A percentile compares a stretch with the other conserved stretches of the same genome.
Conservation (phyloP, 2,329 filamentous ascomycete species). For the Cadophora gregata region DNA sequence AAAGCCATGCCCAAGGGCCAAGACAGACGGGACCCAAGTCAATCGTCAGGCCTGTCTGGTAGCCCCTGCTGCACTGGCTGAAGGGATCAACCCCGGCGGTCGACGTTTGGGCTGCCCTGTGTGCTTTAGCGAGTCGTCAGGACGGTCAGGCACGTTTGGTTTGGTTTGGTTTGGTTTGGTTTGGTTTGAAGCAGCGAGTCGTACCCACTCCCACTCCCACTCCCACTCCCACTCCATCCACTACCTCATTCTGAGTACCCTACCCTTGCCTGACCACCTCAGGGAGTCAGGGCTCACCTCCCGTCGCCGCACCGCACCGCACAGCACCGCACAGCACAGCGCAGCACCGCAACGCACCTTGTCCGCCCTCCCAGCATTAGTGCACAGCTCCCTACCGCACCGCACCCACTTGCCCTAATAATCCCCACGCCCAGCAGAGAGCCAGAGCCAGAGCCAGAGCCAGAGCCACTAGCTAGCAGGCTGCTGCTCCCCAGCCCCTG, state of each 20-base stretch:
- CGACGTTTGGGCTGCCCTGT: slow-evolving; percentile 18
- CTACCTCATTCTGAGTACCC: background rate
- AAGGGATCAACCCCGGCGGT: slow-evolving; percentile 3
- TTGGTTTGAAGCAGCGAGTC: background rate
- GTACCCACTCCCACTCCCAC: background rate
- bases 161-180: slow-evolving; percentile 12
- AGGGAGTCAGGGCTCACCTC: background rate
- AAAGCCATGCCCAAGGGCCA: background rate
- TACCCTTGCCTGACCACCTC: background rate
- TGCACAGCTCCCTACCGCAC: background rate
- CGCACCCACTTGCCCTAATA: background rate
- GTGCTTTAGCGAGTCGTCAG: slow-evolving; percentile 7
- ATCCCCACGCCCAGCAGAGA: slow-evolving; percentile 13
- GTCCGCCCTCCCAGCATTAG: no score
- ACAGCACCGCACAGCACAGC: no score
- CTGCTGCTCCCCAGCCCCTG: background rate
- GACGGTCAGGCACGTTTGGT: slow-evolving; percentile 13
- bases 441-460: slow-evolving; percentile 8
- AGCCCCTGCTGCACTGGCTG: background rate
- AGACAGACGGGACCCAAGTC: no score
- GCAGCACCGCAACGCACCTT: no score
- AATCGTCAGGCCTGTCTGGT: background rate
- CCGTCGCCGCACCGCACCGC: no score
- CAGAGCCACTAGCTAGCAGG: background rate
- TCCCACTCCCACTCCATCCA: no score